Base-by-base conservation (phyloP, 331 rosid genomes). In the Quercus tomentella region DNA sequence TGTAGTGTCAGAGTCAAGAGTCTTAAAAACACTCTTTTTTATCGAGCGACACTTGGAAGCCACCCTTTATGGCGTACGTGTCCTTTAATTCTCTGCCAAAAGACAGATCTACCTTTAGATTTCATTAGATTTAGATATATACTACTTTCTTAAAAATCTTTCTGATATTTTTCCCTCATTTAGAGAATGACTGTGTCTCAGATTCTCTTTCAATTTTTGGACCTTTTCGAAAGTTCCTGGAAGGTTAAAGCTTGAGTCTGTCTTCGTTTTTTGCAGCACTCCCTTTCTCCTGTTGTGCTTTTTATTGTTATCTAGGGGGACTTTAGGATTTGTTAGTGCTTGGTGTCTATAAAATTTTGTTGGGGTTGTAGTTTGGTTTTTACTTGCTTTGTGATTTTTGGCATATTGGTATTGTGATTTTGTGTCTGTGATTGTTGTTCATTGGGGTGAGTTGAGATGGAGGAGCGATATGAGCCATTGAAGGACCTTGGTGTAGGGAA, bases 401-500 rank as follows among this genome's bases (percentile, higher is more conserved):
- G 21, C 1, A 30, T 30, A 65, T 16, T 52, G 31, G 23, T 35
- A 9, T 14, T 61, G 16, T 30, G 7, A 57, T 30, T 72, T 77
- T 33, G 55, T 81, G 52, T 66, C 20, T 18, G 79, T 21, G 58
- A 55, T 52, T 33, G 70, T 43, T 76, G 65, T 43, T 76, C 56
- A 21, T 75, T 82, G 73, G 31, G 69, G n/a, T 62, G 82, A 74
- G 69, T 81, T 82, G 83, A 70, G 78, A 94, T 94, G 96, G 97
- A 90, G 83, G 89, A 91, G 87, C 81, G 89, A 30, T 96, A 90
- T 35, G 96, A 96, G 84, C 63, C 90, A 66, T 2, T 93, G 84
- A 88, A 84, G 88, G 97, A 93, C 14, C 90, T 96, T 84, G 99
- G 97, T 81, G 87, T 94, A 3, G 99, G 98, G 60, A 89, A 89